Conservation (phyloP, 306 rosid genomes). For the Acacia melanoxylon region DNA sequence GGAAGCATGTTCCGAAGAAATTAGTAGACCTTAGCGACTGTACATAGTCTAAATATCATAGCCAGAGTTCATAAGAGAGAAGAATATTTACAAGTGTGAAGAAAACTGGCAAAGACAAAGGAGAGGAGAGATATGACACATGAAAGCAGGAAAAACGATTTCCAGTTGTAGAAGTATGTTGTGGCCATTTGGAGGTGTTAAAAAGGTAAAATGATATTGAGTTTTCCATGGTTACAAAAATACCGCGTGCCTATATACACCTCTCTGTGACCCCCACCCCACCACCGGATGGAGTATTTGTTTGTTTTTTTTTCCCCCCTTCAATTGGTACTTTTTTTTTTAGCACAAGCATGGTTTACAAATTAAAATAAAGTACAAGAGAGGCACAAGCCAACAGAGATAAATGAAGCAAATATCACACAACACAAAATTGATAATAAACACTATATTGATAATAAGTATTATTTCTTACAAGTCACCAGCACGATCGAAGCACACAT, state of each 20-base stretch:
- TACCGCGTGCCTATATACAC: no score
- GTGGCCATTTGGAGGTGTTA: neutral
- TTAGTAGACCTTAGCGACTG: neutral
- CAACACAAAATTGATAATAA: neutral
- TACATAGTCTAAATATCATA: neutral
- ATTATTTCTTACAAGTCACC: neutral
- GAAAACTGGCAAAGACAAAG: neutral
- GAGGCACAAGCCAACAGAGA: neutral
- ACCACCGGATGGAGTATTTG: no score
- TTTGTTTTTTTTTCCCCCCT: no score
- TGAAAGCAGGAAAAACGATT: neutral
- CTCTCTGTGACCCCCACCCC: no score
- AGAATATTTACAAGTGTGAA: neutral
- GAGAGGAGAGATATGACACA: neutral
- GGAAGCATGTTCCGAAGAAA: no score
- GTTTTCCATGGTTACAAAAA: no score
- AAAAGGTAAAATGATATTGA: no score
- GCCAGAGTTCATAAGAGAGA: neutral
- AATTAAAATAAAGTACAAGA: no score
- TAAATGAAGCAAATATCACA: neutral
- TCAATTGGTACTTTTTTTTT: no score
- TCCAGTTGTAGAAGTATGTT: neutral
- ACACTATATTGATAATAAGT: neutral
- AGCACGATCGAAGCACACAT: neutral
- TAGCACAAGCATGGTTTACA: no score